Conservation (phyloP, 306 rosid genomes). For the Dalbergia oliveri region DNA sequence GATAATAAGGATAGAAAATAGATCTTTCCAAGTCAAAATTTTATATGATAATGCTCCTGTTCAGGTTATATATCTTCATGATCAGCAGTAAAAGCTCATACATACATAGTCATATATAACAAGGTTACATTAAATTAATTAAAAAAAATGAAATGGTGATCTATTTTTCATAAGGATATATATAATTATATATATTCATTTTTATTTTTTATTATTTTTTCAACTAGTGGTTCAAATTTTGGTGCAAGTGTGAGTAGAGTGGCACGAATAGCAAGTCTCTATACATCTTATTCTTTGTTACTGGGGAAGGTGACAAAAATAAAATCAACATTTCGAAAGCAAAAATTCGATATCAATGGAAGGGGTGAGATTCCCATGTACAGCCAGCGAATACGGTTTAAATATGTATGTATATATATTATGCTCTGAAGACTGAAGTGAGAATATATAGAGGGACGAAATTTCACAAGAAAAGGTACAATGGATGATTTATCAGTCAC, state of each 20-base stretch:
- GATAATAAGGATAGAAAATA: too few relatives aligned
- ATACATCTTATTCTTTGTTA: neutral
- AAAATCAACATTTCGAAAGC: conserved; percentile 3
- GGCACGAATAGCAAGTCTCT: neutral
- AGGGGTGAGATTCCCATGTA: conserved; percentile 44
- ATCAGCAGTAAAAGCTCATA: too few relatives aligned
- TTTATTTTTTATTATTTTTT: neutral
- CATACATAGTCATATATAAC: too few relatives aligned
- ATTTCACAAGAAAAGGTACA: conserved; percentile 35
- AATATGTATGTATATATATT: neutral
- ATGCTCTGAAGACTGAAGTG: conserved; percentile 32
- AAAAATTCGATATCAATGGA: conserved; percentile 1
- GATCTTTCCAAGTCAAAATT: too few relatives aligned
- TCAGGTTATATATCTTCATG: too few relatives aligned
- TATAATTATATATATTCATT: neutral
- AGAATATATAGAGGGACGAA: conserved; percentile 38
- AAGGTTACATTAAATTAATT: too few relatives aligned
- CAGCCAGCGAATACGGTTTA: conserved; percentile 39
- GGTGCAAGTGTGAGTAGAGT: conserved; percentile 3
- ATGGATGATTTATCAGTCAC: conserved; percentile 48
- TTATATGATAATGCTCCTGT: too few relatives aligned
- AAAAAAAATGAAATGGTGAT: too few relatives aligned
- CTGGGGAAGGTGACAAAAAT: neutral
- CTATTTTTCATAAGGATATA: neutral
- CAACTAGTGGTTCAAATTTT: neutral